phyloP scores from a whole-genome alignment of 306 rosid species.

The Ormosia semicastrata region DNA sequence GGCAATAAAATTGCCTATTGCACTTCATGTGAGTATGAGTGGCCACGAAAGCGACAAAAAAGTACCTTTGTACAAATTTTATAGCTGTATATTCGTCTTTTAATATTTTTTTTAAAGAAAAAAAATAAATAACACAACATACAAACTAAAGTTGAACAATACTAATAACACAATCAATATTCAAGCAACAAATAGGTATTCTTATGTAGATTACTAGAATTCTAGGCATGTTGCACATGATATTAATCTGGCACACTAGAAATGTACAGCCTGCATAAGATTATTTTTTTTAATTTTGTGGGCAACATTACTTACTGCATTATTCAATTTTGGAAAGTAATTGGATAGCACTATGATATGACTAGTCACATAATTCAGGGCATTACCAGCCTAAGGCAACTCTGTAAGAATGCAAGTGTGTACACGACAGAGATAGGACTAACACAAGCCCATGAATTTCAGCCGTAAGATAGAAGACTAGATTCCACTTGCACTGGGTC shows the following conservation, averaged over 20 bases:
- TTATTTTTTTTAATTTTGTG: not conserved
- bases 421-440: not conserved
- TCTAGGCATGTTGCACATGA: not conserved
- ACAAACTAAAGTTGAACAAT: not conserved
- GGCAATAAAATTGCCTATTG: not conserved
- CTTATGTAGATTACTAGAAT: not conserved
- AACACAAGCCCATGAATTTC: not conserved
- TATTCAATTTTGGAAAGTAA: not conserved
- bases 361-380: not conserved
- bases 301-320: not conserved
- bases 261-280: not conserved
- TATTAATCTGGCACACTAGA: not conserved
- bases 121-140: not conserved
- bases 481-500: not conserved
- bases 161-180: not conserved
- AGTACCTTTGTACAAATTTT: conserved; percentile 2
- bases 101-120: not conserved
- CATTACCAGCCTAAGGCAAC: not conserved
- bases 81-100: not conserved
- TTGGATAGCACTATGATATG: not conserved
- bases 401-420: not conserved
- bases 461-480: not conserved
- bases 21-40: conserved; percentile 13
- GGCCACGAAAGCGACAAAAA: conserved; percentile 8
- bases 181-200: not conserved